Base-by-base conservation (phyloP, 1,284 basidiomycete species). In the Ganoderma sinense region DNA sequence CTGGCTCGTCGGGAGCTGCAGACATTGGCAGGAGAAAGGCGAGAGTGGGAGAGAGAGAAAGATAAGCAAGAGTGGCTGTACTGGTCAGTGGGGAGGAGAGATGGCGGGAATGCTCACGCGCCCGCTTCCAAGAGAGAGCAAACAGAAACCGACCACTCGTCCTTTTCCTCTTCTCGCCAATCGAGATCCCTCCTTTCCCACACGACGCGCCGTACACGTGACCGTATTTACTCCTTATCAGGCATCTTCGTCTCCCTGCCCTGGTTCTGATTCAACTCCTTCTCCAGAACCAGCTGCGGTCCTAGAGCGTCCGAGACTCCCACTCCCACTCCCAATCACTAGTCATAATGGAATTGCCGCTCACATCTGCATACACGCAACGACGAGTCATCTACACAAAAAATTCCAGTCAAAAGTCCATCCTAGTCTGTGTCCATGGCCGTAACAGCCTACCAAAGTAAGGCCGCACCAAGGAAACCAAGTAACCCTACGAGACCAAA, bases 1-100 rank as follows among this genome's bases (percentile, higher is more conserved):
- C 71, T 67, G 70, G 69, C 67, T 72, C 75, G 26, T 75, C 75
- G 67, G 74, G 76, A 67, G 77, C 77, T 62, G 76, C 75, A 63
- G 77, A 80, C 73, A 72, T 78, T 76, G 73, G 48, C 23, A 26
- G 71, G 48, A 61, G 71, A 67, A 75, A 45, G 73, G 65, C 56
- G 63, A 26, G 8, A 62, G 58, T 61, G 68, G 73, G 58, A 66
- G 70, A 53, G 74, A 74, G 71, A 56, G 58, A 63, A 31, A 66
- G 53, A 71, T 73, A 73, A 73, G 72, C 63, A 56, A 60, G 60
- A 59, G 68, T 65, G 72, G 72, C 66, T 67, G 63, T 73, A 64
- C 59, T 62, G 14, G 61, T 14, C 63, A 51, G 70, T 43, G 53
- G 33, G 62, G 53, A 45, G 66, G 36, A 67, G 67, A 64, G 66